Base-by-base conservation (phyloP, 2,329 filamentous ascomycete genomes). In the Coniella vitis region DNA sequence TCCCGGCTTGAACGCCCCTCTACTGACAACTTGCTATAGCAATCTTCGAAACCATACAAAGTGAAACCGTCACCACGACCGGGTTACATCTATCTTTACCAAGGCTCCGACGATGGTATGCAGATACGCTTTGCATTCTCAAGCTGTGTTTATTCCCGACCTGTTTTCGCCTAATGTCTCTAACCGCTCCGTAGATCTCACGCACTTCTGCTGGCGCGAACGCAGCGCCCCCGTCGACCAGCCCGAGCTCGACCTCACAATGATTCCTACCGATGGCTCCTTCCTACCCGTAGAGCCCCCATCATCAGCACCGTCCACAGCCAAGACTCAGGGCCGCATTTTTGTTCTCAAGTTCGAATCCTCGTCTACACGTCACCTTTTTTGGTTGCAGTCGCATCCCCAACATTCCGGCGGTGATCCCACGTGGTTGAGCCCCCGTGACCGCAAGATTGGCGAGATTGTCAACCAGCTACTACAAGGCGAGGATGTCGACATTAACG, bases 171-270 rank as follows among this genome's bases (percentile, higher is more conserved):
- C 5, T 29, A 5, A 7, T 7, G 14, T 22, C 14, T n/a, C 37
- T 53, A 22, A 53, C 20, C 20, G 14, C n/a, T 37, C 12, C 22
- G 34, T 56, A 90, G 86, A 96, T 45, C 79, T 98, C 53, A 77
- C 95, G 53, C 90, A 96, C 72, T 95, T 98, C 72, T 96, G 90
- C 79, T 98, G 94, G 94, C 86, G 90, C 57, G 83, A 87, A 61
- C 85, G 93, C 57, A 78, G 75, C 57, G 79, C 81, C 51, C 73
- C 83, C 19, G 69, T 88, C 57, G 79, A 86, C 55, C 71, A 86
- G 51, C 85, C 90, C 50, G 86, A 93, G 53, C 71, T 95, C 55
- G 90, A 98, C 64, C 79, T 98, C 34, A 81, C 96, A 60, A 96
- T 96, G 87, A 84, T 98, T 45, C 91, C 93, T 19, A 78, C 79